These are phyloP conservation scores for Leccinellum luteum DNA, from an alignment of 768 basidiomycete species.

Conservation along the genomic window DNA sequence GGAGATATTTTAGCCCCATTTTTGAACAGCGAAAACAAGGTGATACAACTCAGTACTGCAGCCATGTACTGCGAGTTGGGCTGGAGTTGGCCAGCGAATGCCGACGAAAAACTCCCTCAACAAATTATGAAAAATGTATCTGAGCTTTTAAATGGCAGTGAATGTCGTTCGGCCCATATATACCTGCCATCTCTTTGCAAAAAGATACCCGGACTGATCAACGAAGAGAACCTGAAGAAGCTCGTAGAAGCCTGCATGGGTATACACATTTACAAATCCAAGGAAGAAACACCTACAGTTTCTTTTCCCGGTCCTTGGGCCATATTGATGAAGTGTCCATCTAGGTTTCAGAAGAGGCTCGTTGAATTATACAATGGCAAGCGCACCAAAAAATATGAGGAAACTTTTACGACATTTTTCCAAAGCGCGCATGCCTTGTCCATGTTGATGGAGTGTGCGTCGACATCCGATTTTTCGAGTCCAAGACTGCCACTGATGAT, in stretches of 20 bases:
- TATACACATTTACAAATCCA: neutral
- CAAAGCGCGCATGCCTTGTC: too few relatives aligned
- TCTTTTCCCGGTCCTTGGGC: slow-evolving; percentile 25
- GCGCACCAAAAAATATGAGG: too few relatives aligned
- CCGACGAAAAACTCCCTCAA: neutral
- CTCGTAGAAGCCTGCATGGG: slow-evolving; percentile 20
- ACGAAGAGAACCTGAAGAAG: slow-evolving; percentile 13
- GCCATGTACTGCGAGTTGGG: slow-evolving; percentile 26
- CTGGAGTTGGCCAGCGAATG: slow-evolving; percentile 17
- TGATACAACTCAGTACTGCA: slow-evolving; percentile 24
- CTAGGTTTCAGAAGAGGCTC: too few relatives aligned
- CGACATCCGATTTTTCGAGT: too few relatives aligned
- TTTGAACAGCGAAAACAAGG: neutral
- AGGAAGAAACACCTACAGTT: slow-evolving; percentile 18
- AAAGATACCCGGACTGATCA: slow-evolving; percentile 10
- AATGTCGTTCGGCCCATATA: slow-evolving; percentile 22
- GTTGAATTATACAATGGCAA: too few relatives aligned
- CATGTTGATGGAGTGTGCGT: too few relatives aligned
- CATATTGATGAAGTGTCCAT: slow-evolving; percentile 23
- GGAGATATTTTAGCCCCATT: slow-evolving; percentile 8
- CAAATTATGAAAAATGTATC: slow-evolving; percentile 10
- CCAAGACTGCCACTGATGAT: too few relatives aligned
- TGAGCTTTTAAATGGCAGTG: slow-evolving; percentile 8
- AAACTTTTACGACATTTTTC: too few relatives aligned
- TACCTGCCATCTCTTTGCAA: slow-evolving; percentile 31